Evolutionary conservation across 2,329 filamentous ascomycete genomes (phyloP).

Genomic region (Phoma herbarum): DNA sequence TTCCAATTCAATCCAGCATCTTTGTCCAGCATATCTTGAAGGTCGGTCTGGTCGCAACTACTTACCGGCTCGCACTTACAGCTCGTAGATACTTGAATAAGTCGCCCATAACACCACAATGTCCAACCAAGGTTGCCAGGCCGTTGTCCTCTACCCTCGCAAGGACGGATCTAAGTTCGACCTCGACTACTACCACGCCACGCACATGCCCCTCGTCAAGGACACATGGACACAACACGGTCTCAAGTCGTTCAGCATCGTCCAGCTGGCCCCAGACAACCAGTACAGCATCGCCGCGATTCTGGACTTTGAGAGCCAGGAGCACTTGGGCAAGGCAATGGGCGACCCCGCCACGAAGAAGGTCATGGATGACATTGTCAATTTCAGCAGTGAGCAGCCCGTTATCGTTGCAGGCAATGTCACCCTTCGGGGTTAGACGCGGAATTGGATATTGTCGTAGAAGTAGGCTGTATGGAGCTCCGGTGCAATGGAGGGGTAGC

Average conservation of each 20-base stretch:
- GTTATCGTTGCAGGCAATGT: constrained; percentile 37
- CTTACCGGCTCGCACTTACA: not conserved
- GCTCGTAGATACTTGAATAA: not conserved
- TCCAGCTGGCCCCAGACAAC: constrained; percentile 30
- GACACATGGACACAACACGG: constrained; percentile 54
- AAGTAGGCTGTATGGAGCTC: constrained; percentile 14
- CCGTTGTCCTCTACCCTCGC: constrained; percentile 54
- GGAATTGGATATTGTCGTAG: not conserved
- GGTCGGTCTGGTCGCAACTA: not conserved
- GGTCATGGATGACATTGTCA: constrained; percentile 49
- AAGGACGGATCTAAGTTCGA: constrained; percentile 56
- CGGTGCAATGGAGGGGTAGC: constrained; percentile 20
- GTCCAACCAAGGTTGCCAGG: constrained; percentile 24
- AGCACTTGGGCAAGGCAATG: constrained; percentile 34
- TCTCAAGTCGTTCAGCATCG: constrained; percentile 43
- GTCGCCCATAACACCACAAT: constrained; percentile 23
- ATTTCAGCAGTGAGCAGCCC: constrained; percentile 50
- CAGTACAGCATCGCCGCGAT: constrained; percentile 32
- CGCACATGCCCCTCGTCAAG: constrained; percentile 58
- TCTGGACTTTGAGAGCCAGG: constrained; percentile 40
- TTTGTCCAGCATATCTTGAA: not conserved
- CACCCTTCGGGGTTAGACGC: constrained; percentile 23
- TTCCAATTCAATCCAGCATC: constrained; percentile 2
- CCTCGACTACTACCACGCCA: constrained; percentile 59
- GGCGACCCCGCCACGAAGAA: constrained; percentile 37